These are phyloP conservation scores for Cladosporium sp. DNA, from an alignment of 2,329 filamentous ascomycete species.

Conservation along the genomic window DNA sequence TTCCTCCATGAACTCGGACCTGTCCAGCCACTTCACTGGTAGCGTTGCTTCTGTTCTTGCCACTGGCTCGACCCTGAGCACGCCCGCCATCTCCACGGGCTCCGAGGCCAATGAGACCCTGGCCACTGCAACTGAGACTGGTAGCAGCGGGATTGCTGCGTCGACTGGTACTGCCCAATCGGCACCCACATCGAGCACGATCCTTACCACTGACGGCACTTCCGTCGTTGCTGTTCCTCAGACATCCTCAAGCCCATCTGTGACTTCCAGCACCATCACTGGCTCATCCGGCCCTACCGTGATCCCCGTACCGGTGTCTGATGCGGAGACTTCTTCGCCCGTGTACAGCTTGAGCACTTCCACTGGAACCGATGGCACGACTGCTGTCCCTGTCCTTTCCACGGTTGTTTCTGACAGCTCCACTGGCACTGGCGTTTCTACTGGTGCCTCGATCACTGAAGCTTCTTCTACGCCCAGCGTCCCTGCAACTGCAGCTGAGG, in stretches of 20 bases:
- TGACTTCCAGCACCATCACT: slow-evolving; percentile 14
- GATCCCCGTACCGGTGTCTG: slow-evolving; percentile 11
- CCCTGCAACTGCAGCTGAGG: not conserved
- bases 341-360: slow-evolving; percentile 10
- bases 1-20: slow-evolving; percentile 21
- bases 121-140: slow-evolving; percentile 3
- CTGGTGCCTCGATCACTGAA: not conserved
- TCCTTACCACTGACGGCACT: not conserved
- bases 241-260: slow-evolving; percentile 13
- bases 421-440: slow-evolving; percentile 6
- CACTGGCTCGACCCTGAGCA: slow-evolving; percentile 13
- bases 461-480: not conserved
- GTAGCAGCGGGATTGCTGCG: not conserved
- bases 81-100: not conserved
- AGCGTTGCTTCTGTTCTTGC: slow-evolving; percentile 10
- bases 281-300: slow-evolving; percentile 12
- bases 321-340: slow-evolving; percentile 1
- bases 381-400: slow-evolving; percentile 12
- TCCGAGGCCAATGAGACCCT: not conserved
- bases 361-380: slow-evolving; percentile 8
- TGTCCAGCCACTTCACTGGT: slow-evolving; percentile 12
- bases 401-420: not conserved
- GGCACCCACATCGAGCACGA: not conserved
- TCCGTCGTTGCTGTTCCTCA: slow-evolving; percentile 20
- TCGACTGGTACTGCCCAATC: slow-evolving; percentile 2